Evolutionary conservation across 768 basidiomycete species (phyloP), one percentile per base, ranked within the genome.

Genomic region (Leccinum fibrillosum): DNA sequence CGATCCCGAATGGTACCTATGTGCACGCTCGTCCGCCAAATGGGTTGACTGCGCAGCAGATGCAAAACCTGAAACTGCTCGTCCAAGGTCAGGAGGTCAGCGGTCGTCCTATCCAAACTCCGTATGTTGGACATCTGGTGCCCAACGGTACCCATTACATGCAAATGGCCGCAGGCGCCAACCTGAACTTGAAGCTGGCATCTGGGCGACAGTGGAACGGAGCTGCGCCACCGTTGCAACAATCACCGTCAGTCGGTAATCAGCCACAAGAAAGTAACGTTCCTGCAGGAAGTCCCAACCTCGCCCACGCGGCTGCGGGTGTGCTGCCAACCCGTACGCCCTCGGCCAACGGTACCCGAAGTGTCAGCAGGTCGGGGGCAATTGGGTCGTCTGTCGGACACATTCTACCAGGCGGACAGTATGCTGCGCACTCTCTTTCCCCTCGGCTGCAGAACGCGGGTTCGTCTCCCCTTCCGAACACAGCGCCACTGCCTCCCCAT

Each of bases 61-160:
- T 87, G 69, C 84, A 86, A 67, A 79, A 75, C 55, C 64, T 87
- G 44, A 86, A 86, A 71, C 72, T 80, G 9, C 81, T 86, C 57
- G 80, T 79, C 35, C 73, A 71, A 54, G 72, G 69, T 17, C 76
- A 75, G 58, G 81, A 80, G 47, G 63, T 77, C 37, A 74, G 75
- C 54, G 70, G 68, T 56, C 71, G 74, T 58, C 75, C 79, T 66
- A 76, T 79, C 12, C 74, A 69, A 55, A 19, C 63, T 3, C 60
- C 69, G 12, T 73, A 68, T 30, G 58, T 69, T 52, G 73, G 73
- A 52, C 72, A 75, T 26, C 49, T 66, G 28, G 64, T 72, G 19
- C 59, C 64, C 5, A 67, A 63, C 34, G 67, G 69, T 45, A 35
- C 67, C 13, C 72, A 74, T 58, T 69, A 71, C 34, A 61, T 72